Evolutionary conservation across 1,139 yeast genomes (phyloP), one percentile per base, ranked within the genome.

Genomic region (Protomyces inouyei): DNA sequence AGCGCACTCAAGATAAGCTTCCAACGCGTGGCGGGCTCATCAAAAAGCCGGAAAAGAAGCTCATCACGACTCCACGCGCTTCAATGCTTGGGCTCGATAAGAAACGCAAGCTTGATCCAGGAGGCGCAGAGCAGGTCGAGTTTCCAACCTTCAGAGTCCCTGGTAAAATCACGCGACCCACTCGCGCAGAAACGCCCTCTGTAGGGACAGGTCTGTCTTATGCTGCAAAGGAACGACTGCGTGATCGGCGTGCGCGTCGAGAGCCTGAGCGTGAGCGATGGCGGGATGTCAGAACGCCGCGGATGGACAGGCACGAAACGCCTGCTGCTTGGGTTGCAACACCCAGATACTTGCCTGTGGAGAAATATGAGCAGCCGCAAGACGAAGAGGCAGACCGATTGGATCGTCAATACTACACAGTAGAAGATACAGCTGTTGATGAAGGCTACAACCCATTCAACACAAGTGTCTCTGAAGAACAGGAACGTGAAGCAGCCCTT

Each of bases 381-480:
- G 59, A 52, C 14, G 69, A 67, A 40, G 69, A 67, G 40, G 54
- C 68, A 3, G 55, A 70, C 4, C 69, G 70, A 1, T 64, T 68
- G 3, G 79, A 76, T 60, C 68, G 79, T 14, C 78, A 76, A 59
- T 76, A 79, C 78, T 76, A 76, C 67, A 71, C 71, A 10, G 61
- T 52, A 14, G 68, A 66, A 14, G 66, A 66, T 25, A 68, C 71
- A 5, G 74, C 74, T 21, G 77, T 77, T 2, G 78, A 76, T 56
- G 77, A 74, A n/a, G 68, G 71, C 18, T 76, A 74, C 51, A 74
- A 73, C 54, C 76, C 76, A 1, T 74, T 75, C 57, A 69, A 67
- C 16, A 57, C 63, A 18, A 64, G 55, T 8, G 74, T 72, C 23
- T 70, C 69, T 3, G 67, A 67, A 1, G 66, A 69, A 68, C 65